Evolutionary conservation across 169 alveolate genomes (phyloP).

Genomic region (Perkinsus olseni): DNA sequence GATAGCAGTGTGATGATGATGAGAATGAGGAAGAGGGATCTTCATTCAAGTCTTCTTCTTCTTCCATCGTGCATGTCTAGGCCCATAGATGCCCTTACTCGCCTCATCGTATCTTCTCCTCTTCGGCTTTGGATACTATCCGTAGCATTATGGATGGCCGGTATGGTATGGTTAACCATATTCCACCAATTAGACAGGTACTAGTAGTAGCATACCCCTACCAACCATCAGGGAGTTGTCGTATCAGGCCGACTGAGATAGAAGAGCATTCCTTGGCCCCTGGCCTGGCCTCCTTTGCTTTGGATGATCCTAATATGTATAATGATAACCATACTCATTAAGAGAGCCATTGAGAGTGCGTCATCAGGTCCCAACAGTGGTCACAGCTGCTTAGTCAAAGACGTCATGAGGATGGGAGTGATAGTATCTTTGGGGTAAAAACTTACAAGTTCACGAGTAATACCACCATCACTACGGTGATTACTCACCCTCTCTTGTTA

Average conservation of each 20-base stretch:
- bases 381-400: no score
- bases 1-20: no score
- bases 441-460: background rate
- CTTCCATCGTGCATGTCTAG: background rate
- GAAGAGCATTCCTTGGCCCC: background rate
- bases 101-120: background rate
- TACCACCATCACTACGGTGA: background rate
- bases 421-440: background rate
- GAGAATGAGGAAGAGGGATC: no score
- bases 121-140: background rate
- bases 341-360: no score
- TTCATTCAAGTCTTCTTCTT: no score
- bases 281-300: background rate
- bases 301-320: background rate
- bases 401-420: background rate
- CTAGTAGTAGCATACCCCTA: no score
- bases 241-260: background rate
- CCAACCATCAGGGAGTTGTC: no score
- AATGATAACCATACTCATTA: no score
- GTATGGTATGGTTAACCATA: background rate
- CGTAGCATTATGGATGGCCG: background rate
- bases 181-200: background rate
- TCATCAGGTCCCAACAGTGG: no score
- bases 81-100: background rate
- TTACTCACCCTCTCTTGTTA: background rate